Base-by-base conservation (phyloP, 2,329 filamentous ascomycete species). In the Rhynchosporium agropyri region DNA sequence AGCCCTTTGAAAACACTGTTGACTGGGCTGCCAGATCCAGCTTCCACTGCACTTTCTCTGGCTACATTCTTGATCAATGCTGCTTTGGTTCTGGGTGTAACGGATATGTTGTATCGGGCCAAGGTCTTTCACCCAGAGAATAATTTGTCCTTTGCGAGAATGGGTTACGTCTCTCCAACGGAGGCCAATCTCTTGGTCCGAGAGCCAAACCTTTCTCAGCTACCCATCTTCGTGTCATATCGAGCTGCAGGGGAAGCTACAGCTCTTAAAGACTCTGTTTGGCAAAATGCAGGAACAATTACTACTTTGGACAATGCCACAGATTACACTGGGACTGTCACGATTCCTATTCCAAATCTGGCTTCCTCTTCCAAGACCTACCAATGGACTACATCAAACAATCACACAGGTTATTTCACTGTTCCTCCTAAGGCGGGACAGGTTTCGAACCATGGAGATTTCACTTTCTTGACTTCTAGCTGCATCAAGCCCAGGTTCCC, bases 401-500 rank as follows among this genome's bases (percentile, higher is more conserved):
- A 95, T 73, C 89, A 94, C 71, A 87, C 86, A 0, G 95, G 95
- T 53, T 86, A 86, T 67, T 97, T 99, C 71, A 84, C 84, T 3
- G 88, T 91, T 0, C 89, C 92, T 1, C 91, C 94, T 0, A 84
- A 81, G 42, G 79, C 86, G 0, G 92, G 92, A 10, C 80, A 83
- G 1, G 81, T 84, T 66, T 83, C 86, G 0, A 82, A 83, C 49
- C 82, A 87, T 56, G 88, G 88, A 46, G 88, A 86, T 62, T 94
- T 97, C 70, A 96, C 91, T 0, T 99, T 99, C 74, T 78, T 98
- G 7, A 92, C 93, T 3, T 95, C 92, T 0, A 97, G 92, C 48
- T 99, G 95, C 76, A 92, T 98, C 71, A 91, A 97, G 70, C 89
- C 72, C 90, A 89, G 92, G 20, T 92, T 98, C 61, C 95, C 95